phyloP scores from a whole-genome alignment of 2,329 filamentous ascomycete species.

The Didymella pomorum region DNA sequence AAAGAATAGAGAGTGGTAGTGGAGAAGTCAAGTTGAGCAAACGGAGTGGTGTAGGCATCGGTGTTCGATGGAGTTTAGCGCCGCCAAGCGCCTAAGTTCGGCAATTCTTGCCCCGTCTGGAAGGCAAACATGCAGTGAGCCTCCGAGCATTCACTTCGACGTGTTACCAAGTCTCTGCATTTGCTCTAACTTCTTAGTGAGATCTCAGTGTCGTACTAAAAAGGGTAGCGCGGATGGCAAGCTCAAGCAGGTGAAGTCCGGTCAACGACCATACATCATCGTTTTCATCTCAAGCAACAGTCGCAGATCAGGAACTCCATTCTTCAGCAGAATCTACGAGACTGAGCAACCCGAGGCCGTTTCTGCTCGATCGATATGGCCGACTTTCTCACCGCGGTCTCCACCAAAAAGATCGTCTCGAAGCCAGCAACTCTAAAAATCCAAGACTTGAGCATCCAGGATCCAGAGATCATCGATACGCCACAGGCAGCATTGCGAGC shows the following conservation, averaged over 20 bases:
- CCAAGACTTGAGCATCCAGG: conserved; percentile 22
- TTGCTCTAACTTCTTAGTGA: not conserved
- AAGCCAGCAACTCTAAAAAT: conserved; percentile 30
- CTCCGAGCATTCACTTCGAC: conserved; percentile 7
- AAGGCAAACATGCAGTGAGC: conserved; percentile 18
- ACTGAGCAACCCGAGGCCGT: not conserved
- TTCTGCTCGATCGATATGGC: conserved; percentile 50
- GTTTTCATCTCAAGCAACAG: not conserved
- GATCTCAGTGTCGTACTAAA: not conserved
- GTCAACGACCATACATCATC: not conserved
- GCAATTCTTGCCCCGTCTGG: conserved; percentile 32
- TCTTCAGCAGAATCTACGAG: not conserved
- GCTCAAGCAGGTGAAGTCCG: not conserved
- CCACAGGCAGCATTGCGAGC: conserved; percentile 64
- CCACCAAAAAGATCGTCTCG: conserved; percentile 42
- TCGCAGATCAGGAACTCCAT: not conserved
- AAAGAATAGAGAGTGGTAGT: conserved; percentile 15
- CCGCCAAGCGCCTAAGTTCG: conserved; percentile 38
- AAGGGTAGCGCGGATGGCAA: not conserved
- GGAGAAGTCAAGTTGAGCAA: conserved; percentile 24
- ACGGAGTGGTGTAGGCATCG: conserved; percentile 36
- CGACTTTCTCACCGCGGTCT: conserved; percentile 59
- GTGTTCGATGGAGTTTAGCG: conserved; percentile 28
- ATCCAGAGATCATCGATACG: conserved; percentile 34
- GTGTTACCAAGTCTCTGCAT: not conserved